Evolutionary conservation across 2,329 filamentous ascomycete species (phyloP), one percentile per base, ranked within the genome.

Genomic region (Incumbomyces lentus): DNA sequence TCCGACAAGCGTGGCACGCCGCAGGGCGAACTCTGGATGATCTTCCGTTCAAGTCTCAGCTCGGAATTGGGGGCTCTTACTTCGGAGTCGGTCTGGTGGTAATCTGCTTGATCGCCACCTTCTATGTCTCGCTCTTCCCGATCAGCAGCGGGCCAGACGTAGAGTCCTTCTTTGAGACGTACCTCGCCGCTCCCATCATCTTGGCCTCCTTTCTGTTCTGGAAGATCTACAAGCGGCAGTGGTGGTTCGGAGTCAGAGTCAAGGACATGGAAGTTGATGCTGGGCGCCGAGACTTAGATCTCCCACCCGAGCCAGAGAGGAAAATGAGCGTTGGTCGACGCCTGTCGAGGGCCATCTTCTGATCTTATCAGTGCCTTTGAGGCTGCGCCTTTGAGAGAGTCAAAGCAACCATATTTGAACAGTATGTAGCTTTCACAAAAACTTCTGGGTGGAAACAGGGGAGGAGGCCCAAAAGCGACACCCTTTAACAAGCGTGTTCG

Each of bases 111-210:
- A 62, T 84, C 37, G 86, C 86, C 1, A 88, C 95, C 62, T 92
- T 94, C 69, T 95, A 87, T 84, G 82, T 85, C 44, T 86, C 84
- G 16, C 80, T 85, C 2, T 89, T 82, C 61, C 89, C 89, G 2
- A 74, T 92, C 40, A 75, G 70, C 17, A 46, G 51, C 13, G 42
- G 26, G 13, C 62, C 61, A 18, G 69, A 79, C 32, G 75, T 76
- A 0, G 64, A 78, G 52, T 78, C 71, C 54, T 93, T 90, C 66
- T 94, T 94, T 64, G 67, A 70, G 38, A 56, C 59, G 3, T 82
- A 78, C 58, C 67, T 82, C 11, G 77, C 77, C 7, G 69, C 69
- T 38, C 68, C 69, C 22, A 64, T 73, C 32, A 64, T 71, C 19
- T 48, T 64, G n/a, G 49, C 52, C 12, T 63, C 69, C 48, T 72